Evolutionary conservation across 129 eudicot genomes (phyloP).

Genomic region (Lonicera japonica): DNA sequence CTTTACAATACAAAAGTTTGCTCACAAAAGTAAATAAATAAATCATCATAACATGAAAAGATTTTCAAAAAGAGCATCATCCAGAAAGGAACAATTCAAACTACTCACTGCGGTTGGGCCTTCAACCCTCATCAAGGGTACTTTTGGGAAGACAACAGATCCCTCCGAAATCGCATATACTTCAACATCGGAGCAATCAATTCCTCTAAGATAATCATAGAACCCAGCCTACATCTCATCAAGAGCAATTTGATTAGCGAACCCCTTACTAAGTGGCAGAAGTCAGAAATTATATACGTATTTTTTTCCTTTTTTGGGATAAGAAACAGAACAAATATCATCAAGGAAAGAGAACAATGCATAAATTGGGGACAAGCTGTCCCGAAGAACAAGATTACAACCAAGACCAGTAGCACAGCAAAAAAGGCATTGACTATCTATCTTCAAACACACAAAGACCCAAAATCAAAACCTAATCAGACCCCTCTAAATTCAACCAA

Average conservation of each 20-base stretch:
- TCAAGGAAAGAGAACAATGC: too few species aligned
- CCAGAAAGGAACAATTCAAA: slow-evolving; percentile 1
- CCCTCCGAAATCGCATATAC: slow-evolving; percentile 87
- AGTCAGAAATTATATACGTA: neutral
- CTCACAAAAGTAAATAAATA: too few species aligned
- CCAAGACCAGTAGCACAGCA: too few species aligned
- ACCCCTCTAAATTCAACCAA: too few species aligned
- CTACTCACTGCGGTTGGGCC: slow-evolving; percentile 92
- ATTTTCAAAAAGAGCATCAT: slow-evolving; percentile 2
- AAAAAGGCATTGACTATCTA: too few species aligned
- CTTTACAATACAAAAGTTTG: too few species aligned
- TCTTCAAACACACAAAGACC: too few species aligned
- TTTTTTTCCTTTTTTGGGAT: too few species aligned
- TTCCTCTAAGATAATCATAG: slow-evolving; percentile 75
- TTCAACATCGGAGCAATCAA: slow-evolving; percentile 89
- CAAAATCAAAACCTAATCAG: too few species aligned
- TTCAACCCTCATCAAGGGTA: slow-evolving; percentile 93
- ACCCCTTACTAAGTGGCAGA: neutral
- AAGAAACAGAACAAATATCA: neutral
- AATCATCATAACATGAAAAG: neutral
- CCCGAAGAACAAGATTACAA: too few species aligned
- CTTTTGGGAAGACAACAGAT: slow-evolving; percentile 86
- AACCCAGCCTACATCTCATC: slow-evolving; percentile 56
- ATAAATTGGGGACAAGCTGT: too few species aligned
- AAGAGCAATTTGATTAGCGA: slow-evolving; percentile 10